Evolutionary conservation across 768 basidiomycete genomes (phyloP), one percentile per base, ranked within the genome.

Genomic region (Erythrobasidium yunnanense): DNA sequence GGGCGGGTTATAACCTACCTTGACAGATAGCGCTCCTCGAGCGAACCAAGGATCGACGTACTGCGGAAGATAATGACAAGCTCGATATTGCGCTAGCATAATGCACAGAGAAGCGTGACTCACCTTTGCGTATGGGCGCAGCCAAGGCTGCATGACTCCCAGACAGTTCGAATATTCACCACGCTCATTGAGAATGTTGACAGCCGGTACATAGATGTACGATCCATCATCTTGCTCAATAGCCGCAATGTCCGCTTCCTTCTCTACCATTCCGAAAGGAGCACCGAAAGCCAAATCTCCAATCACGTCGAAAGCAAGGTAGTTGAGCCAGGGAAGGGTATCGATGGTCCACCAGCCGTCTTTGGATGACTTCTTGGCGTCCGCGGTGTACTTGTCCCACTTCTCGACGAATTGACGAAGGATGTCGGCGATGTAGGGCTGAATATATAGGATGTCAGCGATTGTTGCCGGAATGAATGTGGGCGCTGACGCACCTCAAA

Each of bases 151-250:
- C 17, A 91, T 78, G 8, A 83, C 84, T 13, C 89, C 90, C 79
- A 90, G 83, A 0, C 87, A 84, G 67, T 88, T 87, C 2, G 86
- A 86, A 76, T 81, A 91, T 74, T 89, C 88, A 67, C 90, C 90
- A 22, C 90, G 85, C 62, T 85, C 84, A 74, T 92, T 91, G 50
- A 93, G 81, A 69, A 92, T 90, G 72, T 70, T 58, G 20, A 74
- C 71, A 17, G 88, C 91, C 3, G 89, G 87, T 47, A 90, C 83
- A 69, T 84, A 78, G 15, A 80, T 68, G 34, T 83, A 85, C 4
- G 65, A 47, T 25, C 74, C 73, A 51, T 69, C 65, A 25, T 73
- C 72, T 7, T 54, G 52, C 4, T 72, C 72, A 56, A 74, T 70
- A 17, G 35, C 32, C 5, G 69, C 65, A 38, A 73, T 67, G 72